Evolutionary conservation across 495 filamentous ascomycete genomes (phyloP).

Genomic region (Rhizodiscina lignyota): DNA sequence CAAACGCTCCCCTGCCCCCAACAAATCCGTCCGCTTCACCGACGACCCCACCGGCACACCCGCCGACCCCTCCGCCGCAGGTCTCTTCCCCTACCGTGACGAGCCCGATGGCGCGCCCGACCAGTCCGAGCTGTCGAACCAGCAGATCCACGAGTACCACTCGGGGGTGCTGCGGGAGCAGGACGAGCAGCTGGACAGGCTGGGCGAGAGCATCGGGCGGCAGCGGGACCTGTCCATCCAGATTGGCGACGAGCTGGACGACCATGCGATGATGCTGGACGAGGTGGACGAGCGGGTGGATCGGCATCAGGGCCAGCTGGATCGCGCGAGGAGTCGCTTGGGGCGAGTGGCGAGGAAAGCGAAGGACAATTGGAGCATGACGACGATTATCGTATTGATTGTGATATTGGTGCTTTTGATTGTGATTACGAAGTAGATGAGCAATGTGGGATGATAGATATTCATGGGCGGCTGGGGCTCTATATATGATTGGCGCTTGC

Average conservation of each 20-base stretch:
- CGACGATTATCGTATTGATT: constrained; percentile 23
- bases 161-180: constrained; percentile 63
- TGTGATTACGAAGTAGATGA: constrained; percentile 19
- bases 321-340: constrained; percentile 50
- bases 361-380: constrained; percentile 24
- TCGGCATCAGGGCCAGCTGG: constrained; percentile 57
- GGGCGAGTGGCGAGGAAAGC: constrained; percentile 18
- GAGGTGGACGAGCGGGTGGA: constrained; percentile 73
- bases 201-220: constrained; percentile 74
- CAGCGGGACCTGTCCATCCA: constrained; percentile 88
- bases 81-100: constrained; percentile 55
- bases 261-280: constrained; percentile 74
- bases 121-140: constrained; percentile 52
- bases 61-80: constrained; percentile 15
- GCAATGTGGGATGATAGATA: neutral
- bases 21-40: constrained; percentile 85
- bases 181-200: constrained; percentile 77
- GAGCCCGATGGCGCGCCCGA: constrained; percentile 34
- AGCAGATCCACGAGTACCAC: constrained; percentile 80
- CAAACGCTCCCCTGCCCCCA: constrained; percentile 18
- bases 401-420: constrained; percentile 23
- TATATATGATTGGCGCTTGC: too few relatives aligned
- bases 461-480: too few relatives aligned
- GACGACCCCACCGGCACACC: constrained; percentile 40
- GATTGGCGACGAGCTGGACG: constrained; percentile 91